Conservation (phyloP, 106 monocot genomes). For the Gastrodia elata region DNA sequence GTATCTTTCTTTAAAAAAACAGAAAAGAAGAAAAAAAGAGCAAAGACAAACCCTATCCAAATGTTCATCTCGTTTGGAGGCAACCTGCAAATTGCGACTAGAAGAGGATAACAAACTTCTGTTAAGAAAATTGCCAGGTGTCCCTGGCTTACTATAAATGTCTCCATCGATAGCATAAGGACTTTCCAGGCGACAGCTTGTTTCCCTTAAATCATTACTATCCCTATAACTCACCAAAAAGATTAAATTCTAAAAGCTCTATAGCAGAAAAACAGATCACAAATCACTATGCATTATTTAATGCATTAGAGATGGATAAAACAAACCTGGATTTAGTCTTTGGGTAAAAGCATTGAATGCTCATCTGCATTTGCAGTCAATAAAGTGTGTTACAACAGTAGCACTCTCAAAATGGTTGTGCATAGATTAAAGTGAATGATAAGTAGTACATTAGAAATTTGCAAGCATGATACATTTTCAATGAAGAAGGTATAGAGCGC, state of each 20-base stretch:
- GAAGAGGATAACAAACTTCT: conserved; percentile 30
- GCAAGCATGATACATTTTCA: background rate
- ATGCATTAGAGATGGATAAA: background rate
- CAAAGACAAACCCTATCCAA: no score
- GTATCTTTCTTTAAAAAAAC: no score
- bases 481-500: no score
- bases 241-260: no score
- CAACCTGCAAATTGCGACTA: no score
- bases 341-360: conserved; percentile 50
- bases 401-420: no score
- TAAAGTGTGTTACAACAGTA: no score
- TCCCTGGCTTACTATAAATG: conserved; percentile 57
- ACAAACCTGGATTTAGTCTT: conserved; percentile 63
- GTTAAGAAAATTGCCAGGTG: conserved; percentile 33
- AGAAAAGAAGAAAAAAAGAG: no score
- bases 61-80: no score
- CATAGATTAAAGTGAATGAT: background rate
- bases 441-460: background rate
- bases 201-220: conserved; percentile 33
- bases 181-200: conserved; percentile 27
- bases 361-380: conserved; percentile 44
- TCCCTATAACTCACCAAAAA: conserved; percentile 26
- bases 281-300: background rate
- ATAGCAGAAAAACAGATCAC: background rate
- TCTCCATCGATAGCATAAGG: conserved; percentile 26